phyloP scores from a whole-genome alignment of 1,284 basidiomycete genomes.

The Takashimella koratensis region DNA sequence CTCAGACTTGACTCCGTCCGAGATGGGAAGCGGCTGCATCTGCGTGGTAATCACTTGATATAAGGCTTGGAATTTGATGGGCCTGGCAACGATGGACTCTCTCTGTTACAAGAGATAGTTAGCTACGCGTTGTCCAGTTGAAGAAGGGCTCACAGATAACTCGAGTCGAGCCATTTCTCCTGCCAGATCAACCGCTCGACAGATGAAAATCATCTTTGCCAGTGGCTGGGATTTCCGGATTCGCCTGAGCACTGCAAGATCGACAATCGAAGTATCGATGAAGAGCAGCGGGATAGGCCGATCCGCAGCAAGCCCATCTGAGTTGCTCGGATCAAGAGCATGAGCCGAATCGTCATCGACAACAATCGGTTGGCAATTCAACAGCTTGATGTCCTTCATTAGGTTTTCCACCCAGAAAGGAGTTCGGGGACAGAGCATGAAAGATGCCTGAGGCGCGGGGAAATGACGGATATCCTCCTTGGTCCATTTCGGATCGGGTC shows the following conservation, averaged over 20 bases:
- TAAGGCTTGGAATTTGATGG: constrained; percentile 38
- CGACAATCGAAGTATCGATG: constrained; percentile 22
- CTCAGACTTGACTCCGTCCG: not conserved
- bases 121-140: not conserved
- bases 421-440: constrained; percentile 18
- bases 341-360: constrained; percentile 20
- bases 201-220: constrained; percentile 32
- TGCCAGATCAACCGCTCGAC: constrained; percentile 31
- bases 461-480: constrained; percentile 6
- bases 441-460: constrained; percentile 14
- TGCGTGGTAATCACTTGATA: constrained; percentile 21
- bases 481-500: constrained; percentile 15
- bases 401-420: constrained; percentile 33
- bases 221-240: constrained; percentile 29
- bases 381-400: constrained; percentile 23
- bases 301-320: constrained; percentile 19
- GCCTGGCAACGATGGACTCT: constrained; percentile 37
- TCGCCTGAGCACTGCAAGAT: constrained; percentile 7
- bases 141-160: constrained; percentile 3
- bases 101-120: constrained; percentile 17
- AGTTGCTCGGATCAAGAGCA: constrained; percentile 16
- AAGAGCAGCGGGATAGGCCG: constrained; percentile 21
- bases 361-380: constrained; percentile 31
- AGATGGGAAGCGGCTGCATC: not conserved
- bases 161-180: constrained; percentile 12